Base-by-base conservation (phyloP, 73 alveolate genomes). In the Breviolum minutum region DNA sequence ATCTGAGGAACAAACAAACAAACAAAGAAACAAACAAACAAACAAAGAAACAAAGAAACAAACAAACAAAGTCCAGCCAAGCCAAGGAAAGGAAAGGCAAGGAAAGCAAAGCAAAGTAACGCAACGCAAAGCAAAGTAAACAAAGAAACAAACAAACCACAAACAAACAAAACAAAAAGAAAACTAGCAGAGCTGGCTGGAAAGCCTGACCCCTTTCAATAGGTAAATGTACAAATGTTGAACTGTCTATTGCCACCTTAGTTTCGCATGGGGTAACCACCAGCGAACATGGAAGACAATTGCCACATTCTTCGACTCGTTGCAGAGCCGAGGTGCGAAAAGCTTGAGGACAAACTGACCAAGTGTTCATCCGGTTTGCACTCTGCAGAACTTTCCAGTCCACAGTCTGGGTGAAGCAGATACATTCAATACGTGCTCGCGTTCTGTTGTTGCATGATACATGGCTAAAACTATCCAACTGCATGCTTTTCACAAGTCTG, bases 361-460 rank as follows among this genome's bases (percentile, higher is more conserved):
- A 86, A 26, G 94, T 86, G 27, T 86, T 86, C 94, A 86, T 86
- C 79, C 63, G n/a, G 64, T 86, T 86, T 24, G 94, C 94, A 11
- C 24, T n/a, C 8, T 14, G 70, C 94, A 86, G 79, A 7, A 86
- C 94, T 62, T 86, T 86, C 80, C n/a, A 86, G 94, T 86, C 94
- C 80, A 86, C 70, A 19, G 80, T 86, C 94, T 61, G 81, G 19
- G 94, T 12, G 64, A 11, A 10, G 16, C 22, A 63, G 62, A 62
- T 14, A 30, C 66, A 32, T 19, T 27, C 69, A 48, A 5, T 22
- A 1, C 54, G 0, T 2, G 20, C 60, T 19, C 48, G 20, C 40
- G 14, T 54, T 6, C 19, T 14, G 11, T 48, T 32, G 54, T 8
- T 14, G 71, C 63, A 10, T 77, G 63, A 5, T 8, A 10, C 7